phyloP scores from a whole-genome alignment of 495 filamentous ascomycete genomes.

The Hyphodiscus hymeniophilus region DNA sequence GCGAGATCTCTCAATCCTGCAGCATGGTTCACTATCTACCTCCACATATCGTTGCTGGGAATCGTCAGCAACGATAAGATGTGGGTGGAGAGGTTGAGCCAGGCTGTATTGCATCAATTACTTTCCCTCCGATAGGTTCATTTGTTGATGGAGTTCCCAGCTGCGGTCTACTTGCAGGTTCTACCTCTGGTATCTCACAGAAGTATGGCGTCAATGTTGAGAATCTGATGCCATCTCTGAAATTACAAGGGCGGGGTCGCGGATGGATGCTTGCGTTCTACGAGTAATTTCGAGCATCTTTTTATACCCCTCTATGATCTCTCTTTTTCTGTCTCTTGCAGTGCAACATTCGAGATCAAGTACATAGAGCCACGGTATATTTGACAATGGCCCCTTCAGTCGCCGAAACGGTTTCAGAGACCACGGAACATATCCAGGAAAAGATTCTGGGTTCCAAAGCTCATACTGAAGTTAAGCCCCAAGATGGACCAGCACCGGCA shows the following conservation, averaged over 20 bases:
- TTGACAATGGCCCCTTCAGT: slow-evolving; percentile 21
- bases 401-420: slow-evolving; percentile 14
- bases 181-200: no score
- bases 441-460: slow-evolving; percentile 9
- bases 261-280: neutral
- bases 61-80: no score
- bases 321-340: no score
- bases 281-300: no score
- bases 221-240: slow-evolving; percentile 6
- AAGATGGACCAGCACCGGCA: slow-evolving; percentile 1
- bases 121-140: neutral
- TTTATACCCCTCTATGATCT: no score
- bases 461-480: neutral
- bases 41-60: no score
- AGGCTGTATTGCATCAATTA: neutral
- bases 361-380: neutral
- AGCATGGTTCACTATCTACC: no score
- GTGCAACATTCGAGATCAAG: no score
- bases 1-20: neutral
- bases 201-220: slow-evolving; percentile 7
- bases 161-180: no score
- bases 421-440: slow-evolving; percentile 16
- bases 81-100: no score
- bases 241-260: neutral
- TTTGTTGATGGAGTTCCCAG: neutral